Evolutionary conservation across 176 grass and related monocot species (phyloP), one percentile per base, ranked within the genome.

Genomic region (Avena atlantica): DNA sequence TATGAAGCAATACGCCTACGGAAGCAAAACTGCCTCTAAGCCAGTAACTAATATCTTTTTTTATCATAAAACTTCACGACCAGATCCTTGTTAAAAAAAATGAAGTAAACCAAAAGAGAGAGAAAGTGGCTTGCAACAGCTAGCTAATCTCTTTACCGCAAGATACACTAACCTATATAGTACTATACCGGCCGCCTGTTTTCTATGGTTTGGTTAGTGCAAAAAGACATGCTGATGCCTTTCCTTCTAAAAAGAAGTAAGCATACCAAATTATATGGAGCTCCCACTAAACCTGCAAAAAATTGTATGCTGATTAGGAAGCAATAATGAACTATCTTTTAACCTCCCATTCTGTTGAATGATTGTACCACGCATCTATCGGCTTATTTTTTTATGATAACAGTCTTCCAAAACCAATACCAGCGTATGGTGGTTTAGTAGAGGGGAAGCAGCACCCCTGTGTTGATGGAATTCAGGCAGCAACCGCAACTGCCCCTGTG

Each of bases 401-500:
- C 6, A 8, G 40, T 42, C 40, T 42, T 42, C 40, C 40, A 42
- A 42, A 40, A 76, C 78, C 37, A 36, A 60, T 81, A 60, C 79
- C 42, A 27, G 44, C 1, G 59, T 19, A 53, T 10, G 15, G 10
- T 70, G 81, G 77, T 63, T 70, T 19, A 56, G 71, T 20, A 47
- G 61, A 47, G 75, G 71, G 89, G 74, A 92, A 92, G 85, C 90
- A 73, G 66, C 66, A 16, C 36, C 80, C 69, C 17, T 34, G 49
- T 64, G 82, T 31, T 78, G 90, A 92, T 95, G 88, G 93, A 74
- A 95, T 86, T 90, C 80, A 90, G 52, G 90, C 76, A 92, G 78
- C 40, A 48, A 11, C 45, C 9, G 45, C 64, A 67, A 34, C 27
- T 67, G 49, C 17, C 70, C 23, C 66, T 16, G 57, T 84, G 80